A percentile compares a stretch with the other conserved stretches of the same genome.
Conservation (phyloP, 345 rosid species). For the Hypericum androsaemum region DNA sequence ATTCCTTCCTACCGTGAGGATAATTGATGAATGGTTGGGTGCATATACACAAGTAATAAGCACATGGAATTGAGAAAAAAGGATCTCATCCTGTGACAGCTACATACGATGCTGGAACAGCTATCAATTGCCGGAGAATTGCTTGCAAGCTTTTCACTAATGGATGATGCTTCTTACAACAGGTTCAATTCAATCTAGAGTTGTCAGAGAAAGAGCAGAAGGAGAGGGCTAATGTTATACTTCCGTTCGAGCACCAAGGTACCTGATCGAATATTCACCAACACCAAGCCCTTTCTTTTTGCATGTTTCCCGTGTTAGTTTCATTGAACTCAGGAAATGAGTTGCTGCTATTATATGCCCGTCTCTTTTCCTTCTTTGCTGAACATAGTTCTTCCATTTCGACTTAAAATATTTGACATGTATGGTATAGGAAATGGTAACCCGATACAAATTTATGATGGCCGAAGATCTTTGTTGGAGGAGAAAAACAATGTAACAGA, state of each 20-base stretch:
- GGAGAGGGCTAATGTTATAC: constrained; percentile 76
- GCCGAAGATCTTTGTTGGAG: constrained; percentile 46
- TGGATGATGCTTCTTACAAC: constrained; percentile 19
- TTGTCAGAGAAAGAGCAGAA: constrained; percentile 67
- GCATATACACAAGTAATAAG: neutral
- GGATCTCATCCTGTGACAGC: too few species aligned
- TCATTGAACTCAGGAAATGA: too few species aligned
- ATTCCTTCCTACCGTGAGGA: too few species aligned
- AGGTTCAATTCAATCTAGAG: constrained; percentile 79
- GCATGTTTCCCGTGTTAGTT: too few species aligned
- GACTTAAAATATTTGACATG: constrained; percentile 4
- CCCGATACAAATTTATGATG: constrained; percentile 72
- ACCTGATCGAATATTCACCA: too few species aligned
- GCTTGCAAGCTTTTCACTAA: neutral
- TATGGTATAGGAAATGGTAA: constrained; percentile 52
- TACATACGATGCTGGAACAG: too few species aligned
- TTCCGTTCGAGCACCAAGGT: constrained; percentile 99
- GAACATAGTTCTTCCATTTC: neutral
- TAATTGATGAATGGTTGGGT: neutral
- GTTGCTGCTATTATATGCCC: too few species aligned
- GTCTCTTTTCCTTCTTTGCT: constrained; percentile 1
- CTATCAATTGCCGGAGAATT: too few species aligned
- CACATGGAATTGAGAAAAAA: too few species aligned
- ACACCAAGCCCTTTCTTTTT: too few species aligned
- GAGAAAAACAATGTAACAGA: constrained; percentile 24